A percentile compares a stretch with the other conserved stretches of the same genome.
Conservation (phyloP, 2,329 filamentous ascomycete genomes). For the Sporothrix humicola region DNA sequence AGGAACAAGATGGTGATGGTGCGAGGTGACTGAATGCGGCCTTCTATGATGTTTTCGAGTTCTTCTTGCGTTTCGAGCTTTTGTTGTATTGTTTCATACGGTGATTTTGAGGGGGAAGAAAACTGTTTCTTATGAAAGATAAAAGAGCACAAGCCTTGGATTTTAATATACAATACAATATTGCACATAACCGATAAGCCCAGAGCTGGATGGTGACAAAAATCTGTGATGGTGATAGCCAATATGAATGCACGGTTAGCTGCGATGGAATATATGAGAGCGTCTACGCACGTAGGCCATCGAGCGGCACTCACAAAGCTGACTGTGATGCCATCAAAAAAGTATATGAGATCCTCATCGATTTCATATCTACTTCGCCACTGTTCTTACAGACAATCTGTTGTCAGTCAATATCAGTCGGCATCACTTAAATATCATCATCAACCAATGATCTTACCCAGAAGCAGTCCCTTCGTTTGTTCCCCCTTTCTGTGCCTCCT, state of each 20-base stretch:
- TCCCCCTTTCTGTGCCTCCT: background rate
- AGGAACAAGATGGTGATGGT: too few relatives aligned
- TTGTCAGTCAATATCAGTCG: too few relatives aligned
- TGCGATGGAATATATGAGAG: background rate
- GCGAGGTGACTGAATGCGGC: background rate
- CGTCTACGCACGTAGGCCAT: background rate
- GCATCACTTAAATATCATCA: background rate
- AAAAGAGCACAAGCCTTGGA: too few relatives aligned
- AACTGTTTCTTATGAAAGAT: background rate
- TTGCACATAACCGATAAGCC: background rate
- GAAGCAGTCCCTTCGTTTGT: background rate
- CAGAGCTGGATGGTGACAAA: too few relatives aligned
- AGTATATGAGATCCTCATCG: too few relatives aligned
- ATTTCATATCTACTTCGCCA: too few relatives aligned
- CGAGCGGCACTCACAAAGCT: too few relatives aligned
- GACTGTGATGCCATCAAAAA: too few relatives aligned
- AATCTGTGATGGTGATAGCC: background rate
- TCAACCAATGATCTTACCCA: background rate
- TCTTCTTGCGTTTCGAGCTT: background rate
- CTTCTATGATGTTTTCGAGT: background rate
- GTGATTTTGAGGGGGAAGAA: background rate
- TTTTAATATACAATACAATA: background rate
- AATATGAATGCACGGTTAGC: background rate
- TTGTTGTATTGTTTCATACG: slow-evolving; percentile 18
- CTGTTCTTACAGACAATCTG: too few relatives aligned